Base-by-base conservation (phyloP, 495 filamentous ascomycete species). In the Lentithecium fluviatile region DNA sequence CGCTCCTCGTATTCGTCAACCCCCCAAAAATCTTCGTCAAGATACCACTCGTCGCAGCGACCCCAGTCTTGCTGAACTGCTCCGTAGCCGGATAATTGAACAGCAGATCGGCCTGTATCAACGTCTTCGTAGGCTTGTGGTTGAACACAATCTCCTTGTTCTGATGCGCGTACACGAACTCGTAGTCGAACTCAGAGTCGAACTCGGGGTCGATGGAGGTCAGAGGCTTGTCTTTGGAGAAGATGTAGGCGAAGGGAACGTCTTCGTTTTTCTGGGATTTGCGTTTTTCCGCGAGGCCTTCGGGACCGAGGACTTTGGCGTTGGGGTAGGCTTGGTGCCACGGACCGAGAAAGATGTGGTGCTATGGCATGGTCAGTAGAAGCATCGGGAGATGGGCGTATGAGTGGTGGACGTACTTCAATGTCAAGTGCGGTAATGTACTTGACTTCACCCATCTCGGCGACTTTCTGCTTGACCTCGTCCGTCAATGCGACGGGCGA, bases 81-180 rank as follows among this genome's bases (percentile, higher is more conserved):
- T 97, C 94, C 1, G 72, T 80, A 0, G 92, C 86, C 0, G 94
- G 94, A 20, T 96, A 74, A 71, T 96, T 97, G 78, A 97, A 98
- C 56, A 97, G 65, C 38, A 97, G 71, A 70, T 98, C 94, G 19
- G 90, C 94, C 75, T 96, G 78, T 66, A 98, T 90, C n/a, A 98
- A 75, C 0, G 90, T 91, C 37, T 78, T 77, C 24, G 88, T 85
- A 0, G 89, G 91, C 71, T 87, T 88, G 72, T 95, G 89, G 69
- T 85, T 72, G 71, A 97, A 90, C 20, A 93, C 90, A 11, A 97
- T 72, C 72, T 98, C 94, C 71, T 88, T 87, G 70, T 91, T 95
- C 12, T 78, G 75, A 71, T 97, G 94, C 6, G 80, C 82, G 66
- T 85, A 76, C 29, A 96, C 87, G 70, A 85, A 95, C 73, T 97